Conservation (phyloP, 495 filamentous ascomycete species). For the Lepraria neglecta region DNA sequence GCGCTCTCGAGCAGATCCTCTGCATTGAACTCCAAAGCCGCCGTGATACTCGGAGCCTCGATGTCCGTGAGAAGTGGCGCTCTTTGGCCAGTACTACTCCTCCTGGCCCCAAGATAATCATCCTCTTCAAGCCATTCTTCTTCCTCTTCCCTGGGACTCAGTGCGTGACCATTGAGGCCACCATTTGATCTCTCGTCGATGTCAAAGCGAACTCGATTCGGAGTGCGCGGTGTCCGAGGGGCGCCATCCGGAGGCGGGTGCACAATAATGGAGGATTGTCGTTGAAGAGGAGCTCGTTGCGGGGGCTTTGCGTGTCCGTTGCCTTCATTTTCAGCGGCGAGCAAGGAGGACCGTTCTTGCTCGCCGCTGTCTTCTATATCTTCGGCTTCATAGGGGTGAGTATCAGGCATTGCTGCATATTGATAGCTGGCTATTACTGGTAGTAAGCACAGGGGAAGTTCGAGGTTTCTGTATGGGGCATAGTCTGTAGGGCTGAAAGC, state of each 20-base stretch:
- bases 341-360: conserved; percentile 1
- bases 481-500: neutral
- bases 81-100: conserved; percentile 42
- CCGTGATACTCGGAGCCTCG: conserved; percentile 77
- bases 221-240: conserved; percentile 65
- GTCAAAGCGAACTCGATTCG: conserved; percentile 84
- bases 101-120: conserved; percentile 36
- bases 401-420: conserved; percentile 19
- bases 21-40: conserved; percentile 57
- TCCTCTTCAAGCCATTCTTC: conserved; percentile 50
- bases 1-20: conserved; percentile 56
- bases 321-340: neutral
- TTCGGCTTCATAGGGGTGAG: conserved; percentile 13
- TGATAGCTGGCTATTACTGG: neutral
- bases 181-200: conserved; percentile 46
- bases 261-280: conserved; percentile 44
- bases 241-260: conserved; percentile 39
- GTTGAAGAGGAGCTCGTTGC: conserved; percentile 21
- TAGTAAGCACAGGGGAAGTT: neutral
- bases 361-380: conserved; percentile 3
- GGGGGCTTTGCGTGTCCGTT: neutral
- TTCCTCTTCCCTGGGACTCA: conserved; percentile 35
- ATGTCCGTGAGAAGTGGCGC: conserved; percentile 78
- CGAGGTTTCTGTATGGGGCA: neutral
- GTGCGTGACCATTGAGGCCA: conserved; percentile 32